Conservation (phyloP, 108 stramenopile species). For the Cylindrotheca fusiformis region DNA sequence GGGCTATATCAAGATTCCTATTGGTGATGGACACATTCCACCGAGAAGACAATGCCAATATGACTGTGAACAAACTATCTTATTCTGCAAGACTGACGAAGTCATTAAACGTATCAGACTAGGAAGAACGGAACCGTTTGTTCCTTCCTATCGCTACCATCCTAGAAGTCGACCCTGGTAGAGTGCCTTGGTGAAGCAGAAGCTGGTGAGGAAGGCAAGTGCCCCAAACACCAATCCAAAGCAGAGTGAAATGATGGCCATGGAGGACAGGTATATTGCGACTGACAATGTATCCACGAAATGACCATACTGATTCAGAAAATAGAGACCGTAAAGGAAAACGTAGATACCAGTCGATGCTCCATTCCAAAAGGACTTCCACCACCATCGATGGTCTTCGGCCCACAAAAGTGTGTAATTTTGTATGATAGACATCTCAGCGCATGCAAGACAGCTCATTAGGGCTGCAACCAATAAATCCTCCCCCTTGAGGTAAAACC, state of each 20-base stretch:
- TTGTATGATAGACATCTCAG: conserved; percentile 96
- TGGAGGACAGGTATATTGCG: conserved; percentile 95
- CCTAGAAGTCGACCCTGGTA: no score
- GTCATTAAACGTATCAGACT: no score
- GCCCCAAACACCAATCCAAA: conserved; percentile 93
- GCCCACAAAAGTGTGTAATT: conserved; percentile 97
- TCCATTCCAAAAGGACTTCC: conserved; percentile 96
- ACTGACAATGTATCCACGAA: conserved; percentile 86
- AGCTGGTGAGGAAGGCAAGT: conserved; percentile 83
- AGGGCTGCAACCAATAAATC: conserved; percentile 90
- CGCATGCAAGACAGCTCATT: conserved; percentile 92
- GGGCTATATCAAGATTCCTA: no score
- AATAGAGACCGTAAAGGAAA: conserved; percentile 96
- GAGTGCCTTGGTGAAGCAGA: conserved; percentile 62
- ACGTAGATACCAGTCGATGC: conserved; percentile 95
- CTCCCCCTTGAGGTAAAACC: conserved; percentile 99
- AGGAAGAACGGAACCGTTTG: no score
- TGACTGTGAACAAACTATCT: no score
- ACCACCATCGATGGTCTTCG: conserved; percentile 99
- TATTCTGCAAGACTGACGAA: no score
- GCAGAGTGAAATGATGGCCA: conserved; percentile 90
- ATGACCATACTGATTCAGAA: conserved; percentile 83
- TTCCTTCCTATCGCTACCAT: no score
- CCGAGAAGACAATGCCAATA: no score
- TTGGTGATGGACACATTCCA: no score